phyloP scores from a whole-genome alignment of 78 protist species.

The Dictyostelium discoideum region dicty_2.7 NC_007090.3:3812501-3813000 shows the following conservation, averaged over 20 bases:
- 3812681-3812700: not conserved
- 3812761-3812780: not conserved
- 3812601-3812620: not conserved
- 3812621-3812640: not conserved
- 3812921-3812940: not conserved
- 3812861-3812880: not conserved
- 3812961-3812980: slow-evolving; percentile 73
- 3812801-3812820: not conserved
- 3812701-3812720: not conserved
- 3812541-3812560: not conserved
- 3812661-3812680: not conserved
- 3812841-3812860: not conserved
- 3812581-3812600: not conserved
- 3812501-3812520: not conserved
- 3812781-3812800: not conserved
- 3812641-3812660: no score
- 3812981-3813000: slow-evolving; percentile 85
- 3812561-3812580: not conserved
- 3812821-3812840: not conserved
- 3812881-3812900: not conserved
- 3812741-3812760: no score
- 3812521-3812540: not conserved
- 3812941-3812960: slow-evolving; percentile 58
- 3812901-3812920: not conserved
- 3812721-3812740: no score